Base-by-base conservation (phyloP, 345 rosid genomes). In the Theobroma cacao region DNA sequence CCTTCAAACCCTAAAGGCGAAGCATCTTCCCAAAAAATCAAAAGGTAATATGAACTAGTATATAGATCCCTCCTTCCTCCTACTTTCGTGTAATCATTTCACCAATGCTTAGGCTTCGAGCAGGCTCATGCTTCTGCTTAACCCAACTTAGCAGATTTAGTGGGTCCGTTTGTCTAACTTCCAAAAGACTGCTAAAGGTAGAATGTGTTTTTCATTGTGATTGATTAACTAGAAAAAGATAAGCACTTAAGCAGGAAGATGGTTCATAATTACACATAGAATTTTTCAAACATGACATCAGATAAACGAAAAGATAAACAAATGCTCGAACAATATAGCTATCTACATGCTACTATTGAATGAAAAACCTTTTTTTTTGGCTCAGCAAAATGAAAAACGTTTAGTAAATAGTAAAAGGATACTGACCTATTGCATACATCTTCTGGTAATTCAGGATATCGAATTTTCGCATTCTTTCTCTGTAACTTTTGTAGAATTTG, bases 361-460 rank as follows among this genome's bases (percentile, higher is more conserved):
- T 26, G 20, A 41, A 41, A 6, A 8, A 41, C 7, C 45, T 41
- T 41, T 41, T 7, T 6, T 9, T 41, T 41, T 5, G n/a, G n/a
- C n/a, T n/a, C n/a, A n/a, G n/a, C n/a, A n/a, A n/a, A n/a, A n/a
- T n/a, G n/a, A n/a, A n/a, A n/a, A n/a, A n/a, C n/a, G n/a, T n/a
- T n/a, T n/a, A n/a, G n/a, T n/a, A 41, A 38, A 41, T 41, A 24
- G 75, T 38, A 50, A 28, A 13, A 14, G 58, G 76, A 28, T 48
- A 86, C 97, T 83, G 84, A 96, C 99, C 93, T 80, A 92, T 84
- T 61, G 98, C 94, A 76, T 91, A 89, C 89, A 91, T 90, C 88
- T 96, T 96, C 81, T 96, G 99, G 85, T 90, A 96, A 83, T 88
- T 96, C 86, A 91, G 84, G 85, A 94, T 91, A 69, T 96, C 99